Evolutionary conservation across 1,139 yeast species (phyloP), one percentile per base, ranked within the genome.

Genomic region (Pichia sp.): DNA sequence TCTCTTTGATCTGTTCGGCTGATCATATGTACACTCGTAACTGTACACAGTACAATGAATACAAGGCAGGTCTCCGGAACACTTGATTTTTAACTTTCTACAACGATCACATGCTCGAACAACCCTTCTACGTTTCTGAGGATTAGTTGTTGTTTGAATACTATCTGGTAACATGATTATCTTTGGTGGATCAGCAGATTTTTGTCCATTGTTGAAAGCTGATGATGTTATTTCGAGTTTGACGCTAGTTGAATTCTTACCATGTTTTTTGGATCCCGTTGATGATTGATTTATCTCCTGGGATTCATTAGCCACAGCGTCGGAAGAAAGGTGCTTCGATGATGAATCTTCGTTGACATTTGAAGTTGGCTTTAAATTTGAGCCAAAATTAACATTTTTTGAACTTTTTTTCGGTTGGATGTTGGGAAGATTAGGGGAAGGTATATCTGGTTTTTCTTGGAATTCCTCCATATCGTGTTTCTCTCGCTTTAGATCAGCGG

Each of bases 41-140:
- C 87, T 80, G 63, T 87, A 88, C 2, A 87, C 95, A 0, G 96
- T 85, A 60, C 95, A 86, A 60, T 85, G 94, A 41, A 82, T 81
- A 64, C 96, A 87, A 1, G 95, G 95, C 55, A 80, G 81, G 58
- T 79, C 78, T 16, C 95, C 96, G 52, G 86, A 94, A 64, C 96
- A 87, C 58, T 84, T 84, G 55, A 86, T 90, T 63, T 87, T 87
- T 61, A 85, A 81, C 61, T 77, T 68, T 29, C 66, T 50, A 69
- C 56, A 87, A 49, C 79, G 79, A 56, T 84, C 92, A 62, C 96
- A 87, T 3, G 95, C 95, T 44, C 92, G 68, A 1, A 92, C 77
- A 31, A 86, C 95, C 45, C 95, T 67, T 56, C 88, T 74, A 44
- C 95, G 44, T 95, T 62, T 86, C 87, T 46, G 52, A 60, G 38